Evolutionary conservation across 345 rosid genomes (phyloP).

Genomic region (Bruguiera gymnorhiza): DNA sequence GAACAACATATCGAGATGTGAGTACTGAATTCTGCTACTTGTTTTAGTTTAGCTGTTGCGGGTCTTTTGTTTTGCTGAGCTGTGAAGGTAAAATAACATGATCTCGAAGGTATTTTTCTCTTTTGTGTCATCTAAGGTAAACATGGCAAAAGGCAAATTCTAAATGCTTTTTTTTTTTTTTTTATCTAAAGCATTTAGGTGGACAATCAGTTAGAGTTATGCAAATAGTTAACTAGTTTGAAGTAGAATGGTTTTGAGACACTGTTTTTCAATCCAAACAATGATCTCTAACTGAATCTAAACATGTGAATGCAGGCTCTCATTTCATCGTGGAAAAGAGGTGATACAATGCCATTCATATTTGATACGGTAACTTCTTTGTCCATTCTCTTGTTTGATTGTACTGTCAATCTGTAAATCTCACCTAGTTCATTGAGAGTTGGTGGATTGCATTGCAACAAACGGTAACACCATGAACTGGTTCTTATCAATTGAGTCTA

Average conservation of each 20-base stretch:
- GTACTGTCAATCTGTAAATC: background rate
- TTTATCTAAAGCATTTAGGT: background rate
- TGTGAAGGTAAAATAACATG: too few species aligned
- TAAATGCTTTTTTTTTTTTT: background rate
- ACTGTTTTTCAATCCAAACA: background rate
- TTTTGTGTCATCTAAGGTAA: background rate
- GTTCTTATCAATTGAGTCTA: conserved; percentile 7
- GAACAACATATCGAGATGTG: conserved; percentile 71
- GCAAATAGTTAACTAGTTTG: background rate
- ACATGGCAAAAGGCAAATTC: too few species aligned
- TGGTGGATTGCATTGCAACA: background rate
- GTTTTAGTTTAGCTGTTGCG: background rate
- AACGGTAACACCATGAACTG: background rate
- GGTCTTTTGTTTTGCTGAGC: background rate
- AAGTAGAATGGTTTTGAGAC: background rate
- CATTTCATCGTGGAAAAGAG: conserved; percentile 76
- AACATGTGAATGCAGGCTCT: conserved; percentile 61
- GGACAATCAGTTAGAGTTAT: background rate
- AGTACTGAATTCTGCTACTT: conserved; percentile 1
- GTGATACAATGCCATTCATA: conserved; percentile 89
- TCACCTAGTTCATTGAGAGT: background rate
- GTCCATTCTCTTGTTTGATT: background rate
- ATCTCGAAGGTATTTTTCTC: background rate
- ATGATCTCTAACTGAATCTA: conserved; percentile 6
- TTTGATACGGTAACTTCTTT: conserved; percentile 58